Conservation (phyloP, 176 grass and related monocot genomes). For the Oryza glaberrima region DNA sequence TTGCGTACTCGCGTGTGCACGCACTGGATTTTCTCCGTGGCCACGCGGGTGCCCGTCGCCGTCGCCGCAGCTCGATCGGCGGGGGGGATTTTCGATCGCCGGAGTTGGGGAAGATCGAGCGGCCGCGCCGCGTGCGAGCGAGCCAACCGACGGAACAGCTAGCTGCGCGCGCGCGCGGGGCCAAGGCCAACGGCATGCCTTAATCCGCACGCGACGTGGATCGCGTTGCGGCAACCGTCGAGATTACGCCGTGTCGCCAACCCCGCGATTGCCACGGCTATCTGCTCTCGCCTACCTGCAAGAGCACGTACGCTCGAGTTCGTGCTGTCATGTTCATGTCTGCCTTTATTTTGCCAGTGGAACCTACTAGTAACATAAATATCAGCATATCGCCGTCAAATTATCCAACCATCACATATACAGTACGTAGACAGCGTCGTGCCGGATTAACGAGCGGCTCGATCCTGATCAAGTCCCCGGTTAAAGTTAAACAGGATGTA, state of each 20-base stretch:
- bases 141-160: no score
- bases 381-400: no score
- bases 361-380: no score
- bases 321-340: no score
- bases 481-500: no score
- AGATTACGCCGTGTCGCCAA: conserved; percentile 31
- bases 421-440: no score
- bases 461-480: no score
- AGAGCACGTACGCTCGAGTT: no score
- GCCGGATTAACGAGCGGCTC: no score
- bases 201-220: conserved; percentile 34
- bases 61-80: neutral
- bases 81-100: neutral
- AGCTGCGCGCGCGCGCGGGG: neutral
- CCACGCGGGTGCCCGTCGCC: neutral
- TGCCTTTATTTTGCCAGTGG: no score
- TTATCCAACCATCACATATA: no score
- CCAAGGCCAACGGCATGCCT: conserved; percentile 29
- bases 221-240: conserved; percentile 40
- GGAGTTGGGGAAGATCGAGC: neutral
- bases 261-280: conserved; percentile 32
- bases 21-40: neutral
- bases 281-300: neutral
- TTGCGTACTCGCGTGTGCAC: neutral
- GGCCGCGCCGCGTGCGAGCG: no score